A percentile compares a stretch with the other conserved stretches of the same genome.
These are phyloP conservation scores for Aegilops speltoides DNA, from an alignment of 176 grass and related monocot genomes.

Conservation along the genomic window DNA sequence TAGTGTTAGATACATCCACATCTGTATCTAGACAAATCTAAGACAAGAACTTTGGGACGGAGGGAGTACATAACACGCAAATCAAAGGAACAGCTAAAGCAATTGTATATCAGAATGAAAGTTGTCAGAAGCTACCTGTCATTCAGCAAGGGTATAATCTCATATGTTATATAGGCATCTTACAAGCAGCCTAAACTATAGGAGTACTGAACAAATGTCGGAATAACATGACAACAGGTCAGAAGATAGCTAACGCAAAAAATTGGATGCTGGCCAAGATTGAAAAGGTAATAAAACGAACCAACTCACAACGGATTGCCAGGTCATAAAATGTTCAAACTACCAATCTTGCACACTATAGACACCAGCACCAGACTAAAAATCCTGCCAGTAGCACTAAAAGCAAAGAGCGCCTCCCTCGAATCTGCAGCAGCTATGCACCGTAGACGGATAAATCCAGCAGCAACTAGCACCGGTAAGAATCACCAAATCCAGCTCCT, in stretches of 20 bases:
- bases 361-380: neutral
- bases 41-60: no score
- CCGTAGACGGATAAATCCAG: neutral
- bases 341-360: neutral
- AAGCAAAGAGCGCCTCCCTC: neutral
- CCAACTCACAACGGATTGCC: neutral
- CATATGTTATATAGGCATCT: conserved; percentile 2
- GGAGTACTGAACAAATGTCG: neutral
- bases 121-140: neutral
- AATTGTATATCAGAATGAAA: conserved; percentile 6
- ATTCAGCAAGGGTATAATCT: neutral
- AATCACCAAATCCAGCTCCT: neutral
- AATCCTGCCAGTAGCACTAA: neutral
- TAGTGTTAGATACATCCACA: no score
- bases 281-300: neutral
- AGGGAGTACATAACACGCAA: neutral
- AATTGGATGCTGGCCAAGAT: neutral
- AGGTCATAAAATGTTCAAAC: neutral
- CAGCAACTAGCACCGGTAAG: neutral
- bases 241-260: neutral
- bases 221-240: conserved; percentile 9
- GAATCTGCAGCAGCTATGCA: neutral
- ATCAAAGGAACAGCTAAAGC: neutral
- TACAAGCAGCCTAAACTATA: conserved; percentile 7
- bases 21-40: no score